Conservation (phyloP, 495 filamentous ascomycete species). For the Delitschia confertaspora region DNA sequence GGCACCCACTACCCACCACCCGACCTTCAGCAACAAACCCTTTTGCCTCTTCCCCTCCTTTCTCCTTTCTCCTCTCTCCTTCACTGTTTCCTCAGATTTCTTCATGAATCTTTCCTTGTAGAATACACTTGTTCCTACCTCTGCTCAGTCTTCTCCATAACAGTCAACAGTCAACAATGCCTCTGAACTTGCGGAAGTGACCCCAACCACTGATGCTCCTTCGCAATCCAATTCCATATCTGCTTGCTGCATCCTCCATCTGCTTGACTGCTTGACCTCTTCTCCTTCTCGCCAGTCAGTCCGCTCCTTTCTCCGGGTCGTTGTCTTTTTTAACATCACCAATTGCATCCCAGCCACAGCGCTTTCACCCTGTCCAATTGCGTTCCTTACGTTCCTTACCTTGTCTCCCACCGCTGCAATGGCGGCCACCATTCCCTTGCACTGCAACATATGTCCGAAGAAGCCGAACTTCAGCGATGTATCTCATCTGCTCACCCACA, state of each 20-base stretch:
- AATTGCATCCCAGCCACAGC: slow-evolving; percentile 15
- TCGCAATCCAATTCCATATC: slow-evolving; percentile 1
- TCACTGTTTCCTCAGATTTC: not conserved
- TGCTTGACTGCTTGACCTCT: no score
- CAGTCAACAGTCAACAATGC: slow-evolving; percentile 11
- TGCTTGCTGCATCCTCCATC: slow-evolving; percentile 8
- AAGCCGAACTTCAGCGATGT: slow-evolving; percentile 73
- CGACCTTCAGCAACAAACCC: slow-evolving; percentile 8
- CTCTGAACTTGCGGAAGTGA: not conserved
- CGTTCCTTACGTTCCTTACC: slow-evolving; percentile 12
- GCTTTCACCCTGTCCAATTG: slow-evolving; percentile 11
- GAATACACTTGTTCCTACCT: slow-evolving; percentile 2
- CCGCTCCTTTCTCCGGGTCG: slow-evolving; percentile 26
- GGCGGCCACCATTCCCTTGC: slow-evolving; percentile 47
- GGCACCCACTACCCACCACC: not conserved
- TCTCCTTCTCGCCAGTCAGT: slow-evolving; percentile 21
- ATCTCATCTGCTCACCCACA: slow-evolving; percentile 81
- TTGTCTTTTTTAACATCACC: slow-evolving; percentile 2
- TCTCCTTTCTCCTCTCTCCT: slow-evolving; percentile 2
- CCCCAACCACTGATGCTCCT: not conserved
- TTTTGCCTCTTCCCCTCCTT: not conserved
- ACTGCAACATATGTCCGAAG: slow-evolving; percentile 72
- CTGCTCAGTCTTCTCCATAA: not conserved
- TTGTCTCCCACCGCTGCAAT: slow-evolving; percentile 13
- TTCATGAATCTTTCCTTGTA: slow-evolving; percentile 13